Base-by-base conservation (phyloP, 768 basidiomycete species). In the Suillus discolor region DNA sequence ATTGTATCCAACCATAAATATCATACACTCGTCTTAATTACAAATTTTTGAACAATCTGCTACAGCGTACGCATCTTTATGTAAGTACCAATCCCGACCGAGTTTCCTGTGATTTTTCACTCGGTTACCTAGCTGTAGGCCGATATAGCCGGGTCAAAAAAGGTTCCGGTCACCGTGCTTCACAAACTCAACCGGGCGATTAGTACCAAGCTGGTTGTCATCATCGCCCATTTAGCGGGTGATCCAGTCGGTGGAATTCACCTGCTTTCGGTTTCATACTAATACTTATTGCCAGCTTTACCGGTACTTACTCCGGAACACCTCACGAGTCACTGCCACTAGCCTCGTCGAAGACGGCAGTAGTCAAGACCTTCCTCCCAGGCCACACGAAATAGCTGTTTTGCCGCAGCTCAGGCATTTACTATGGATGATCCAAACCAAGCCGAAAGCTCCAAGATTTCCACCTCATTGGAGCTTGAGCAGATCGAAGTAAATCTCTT, bases 401-500 rank as follows among this genome's bases (percentile, higher is more conserved):
- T 25, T 54, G 31, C 36, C 36, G 11, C 55, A 39, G 5, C 31
- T 20, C 34, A 25, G 20, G 11, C 53, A 54, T 31, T 45, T 57
- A 66, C 41, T 36, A 80, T 81, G 80, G 78, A 77, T 34, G 74
- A 72, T 63, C 78, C 78, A 49, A 82, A 80, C 70, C 85, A 86
- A 74, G 83, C 77, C n/a, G 87, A 89, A 71, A 86, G 87, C 68
- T 83, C 85, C 65, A 87, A 86, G 60, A 91, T 93, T 57, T 87
- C 90, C 0, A 87, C 89, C 3, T 86, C 89, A 18, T 81, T 95
- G 6, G 91, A 94, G 65, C 86, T 94, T 25, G 93, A 94, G 72
- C 83, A 86, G 64, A 82, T 95, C 31, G 93, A 94, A 68, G 82
- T 83, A 55, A 90, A 91, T 73, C 77, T 94, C 47, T 94, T 89